Evolutionary conservation across 2,329 filamentous ascomycete genomes (phyloP), one percentile per base, ranked within the genome.

Genomic region (Exophiala xenobiotica): DNA sequence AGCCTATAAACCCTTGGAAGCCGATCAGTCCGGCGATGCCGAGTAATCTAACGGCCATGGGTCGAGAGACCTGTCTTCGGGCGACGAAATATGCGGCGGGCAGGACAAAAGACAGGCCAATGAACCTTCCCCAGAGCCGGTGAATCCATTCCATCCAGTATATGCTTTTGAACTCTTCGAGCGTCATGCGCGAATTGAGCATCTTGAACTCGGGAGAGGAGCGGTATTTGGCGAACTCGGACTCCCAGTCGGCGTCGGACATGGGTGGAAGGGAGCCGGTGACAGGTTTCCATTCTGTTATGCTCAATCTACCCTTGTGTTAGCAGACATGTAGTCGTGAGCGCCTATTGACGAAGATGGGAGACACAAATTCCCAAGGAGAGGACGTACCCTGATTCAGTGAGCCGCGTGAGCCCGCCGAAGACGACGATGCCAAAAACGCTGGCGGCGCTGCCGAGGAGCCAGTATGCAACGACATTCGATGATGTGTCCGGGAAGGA

Each of bases 81-180:
- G 86, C 85, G 65, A 96, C 81, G 66, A 97, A 95, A 77, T 96
- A 97, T 49, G 86, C 71, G 6, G 92, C 88, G 1, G 93, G 93
- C 1, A 96, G 66, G 41, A 96, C 83, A 70, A 97, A 96, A 44
- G 89, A 87, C 57, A 97, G 71, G 53, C 93, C 93, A 51, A 99
- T 88, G 62, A 95, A 78, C 59, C 93, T 86, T 39, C 93, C 93
- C 91, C 93, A 97, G 49, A 96, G 79, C 23, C 93, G 83, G 71
- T 99, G 93, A 37, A 86, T 84, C 93, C 93, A 99, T 77, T 99
- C 93, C 93, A 97, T 97, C 70, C 87, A 99, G 79, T 97, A 99
- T 61, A 99, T 99, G 68, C 93, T 87, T 72, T 97, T 96, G 76
- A 97, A 99, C 68, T 99, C 93, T 52, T 85, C 80, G 50, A 99